A percentile compares a stretch with the other conserved stretches of the same genome.
Evolutionary conservation across 345 rosid genomes (phyloP).

Genomic region (Hibiscus syriacus): DNA sequence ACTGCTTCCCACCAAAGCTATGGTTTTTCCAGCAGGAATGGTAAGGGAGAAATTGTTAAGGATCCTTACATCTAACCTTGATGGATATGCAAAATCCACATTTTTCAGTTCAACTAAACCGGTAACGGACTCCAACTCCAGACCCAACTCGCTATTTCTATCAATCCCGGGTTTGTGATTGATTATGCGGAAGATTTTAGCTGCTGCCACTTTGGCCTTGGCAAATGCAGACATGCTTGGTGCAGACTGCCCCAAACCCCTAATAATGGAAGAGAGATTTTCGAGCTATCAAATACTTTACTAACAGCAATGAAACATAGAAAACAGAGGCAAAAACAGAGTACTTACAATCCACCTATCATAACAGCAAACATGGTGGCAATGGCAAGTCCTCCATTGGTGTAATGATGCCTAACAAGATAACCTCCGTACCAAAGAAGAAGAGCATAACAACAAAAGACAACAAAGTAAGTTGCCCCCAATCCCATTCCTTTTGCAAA

Average conservation of each 20-base stretch:
- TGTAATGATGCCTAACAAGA: constrained; percentile 81
- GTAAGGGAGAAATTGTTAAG: constrained; percentile 65
- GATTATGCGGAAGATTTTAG: constrained; percentile 74
- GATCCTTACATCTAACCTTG: constrained; percentile 72
- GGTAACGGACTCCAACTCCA: constrained; percentile 59
- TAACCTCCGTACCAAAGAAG: constrained; percentile 97
- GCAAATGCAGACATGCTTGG: constrained; percentile 94
- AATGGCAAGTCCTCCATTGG: constrained; percentile 92
- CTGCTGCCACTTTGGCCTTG: constrained; percentile 90
- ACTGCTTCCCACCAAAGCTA: constrained; percentile 96
- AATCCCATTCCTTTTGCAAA: constrained; percentile 89
- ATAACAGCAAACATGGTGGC: constrained; percentile 96
- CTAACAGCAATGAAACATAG: background rate
- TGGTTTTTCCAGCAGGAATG: constrained; percentile 91
- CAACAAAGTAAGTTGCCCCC: constrained; percentile 94
- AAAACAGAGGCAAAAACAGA: constrained; percentile 2
- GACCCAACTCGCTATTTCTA: constrained; percentile 54
- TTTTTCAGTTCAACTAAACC: constrained; percentile 75
- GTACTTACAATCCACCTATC: constrained; percentile 92
- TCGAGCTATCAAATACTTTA: background rate
- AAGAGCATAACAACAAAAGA: constrained; percentile 86
- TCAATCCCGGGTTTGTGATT: constrained; percentile 74
- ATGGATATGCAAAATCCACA: constrained; percentile 84
- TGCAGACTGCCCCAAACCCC: constrained; percentile 87
- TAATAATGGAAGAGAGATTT: constrained; percentile 17